Evolutionary conservation across 1,284 basidiomycete species (phyloP).

Genomic region (Sporisorium sorghi): DNA sequence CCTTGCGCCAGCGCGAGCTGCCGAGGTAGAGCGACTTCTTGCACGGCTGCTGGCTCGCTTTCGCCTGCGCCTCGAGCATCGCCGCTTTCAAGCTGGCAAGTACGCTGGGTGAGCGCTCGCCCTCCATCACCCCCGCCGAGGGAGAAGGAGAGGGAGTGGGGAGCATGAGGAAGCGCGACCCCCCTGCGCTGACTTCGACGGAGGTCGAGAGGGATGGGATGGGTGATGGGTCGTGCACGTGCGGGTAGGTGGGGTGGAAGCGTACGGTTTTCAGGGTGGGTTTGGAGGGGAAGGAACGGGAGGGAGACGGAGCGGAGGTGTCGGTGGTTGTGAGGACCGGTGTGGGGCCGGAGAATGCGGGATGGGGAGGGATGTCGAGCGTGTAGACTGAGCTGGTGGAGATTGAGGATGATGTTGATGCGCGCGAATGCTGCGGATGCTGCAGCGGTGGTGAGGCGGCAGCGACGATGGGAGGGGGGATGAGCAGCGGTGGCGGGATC

Average conservation of each 20-base stretch:
- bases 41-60: slow-evolving; percentile 10
- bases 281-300: not conserved
- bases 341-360: not conserved
- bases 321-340: not conserved
- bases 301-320: too few species aligned
- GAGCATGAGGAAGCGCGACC: slow-evolving; percentile 14
- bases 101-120: slow-evolving; percentile 27
- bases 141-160: not conserved
- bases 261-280: slow-evolving; percentile 23
- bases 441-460: not conserved
- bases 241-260: slow-evolving; percentile 9
- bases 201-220: not conserved
- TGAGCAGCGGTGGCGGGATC: not conserved
- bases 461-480: not conserved
- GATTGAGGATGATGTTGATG: not conserved
- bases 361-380: slow-evolving; percentile 7
- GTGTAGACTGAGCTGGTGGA: slow-evolving; percentile 13
- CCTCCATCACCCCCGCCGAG: slow-evolving; percentile 6
- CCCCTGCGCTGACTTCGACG: not conserved
- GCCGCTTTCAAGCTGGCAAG: slow-evolving; percentile 34
- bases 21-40: slow-evolving; percentile 44
- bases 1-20: slow-evolving; percentile 17
- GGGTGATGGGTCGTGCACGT: not conserved
- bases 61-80: slow-evolving; percentile 40
- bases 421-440: not conserved